phyloP scores from a whole-genome alignment of 768 basidiomycete genomes.

The Epithele typhae region DNA sequence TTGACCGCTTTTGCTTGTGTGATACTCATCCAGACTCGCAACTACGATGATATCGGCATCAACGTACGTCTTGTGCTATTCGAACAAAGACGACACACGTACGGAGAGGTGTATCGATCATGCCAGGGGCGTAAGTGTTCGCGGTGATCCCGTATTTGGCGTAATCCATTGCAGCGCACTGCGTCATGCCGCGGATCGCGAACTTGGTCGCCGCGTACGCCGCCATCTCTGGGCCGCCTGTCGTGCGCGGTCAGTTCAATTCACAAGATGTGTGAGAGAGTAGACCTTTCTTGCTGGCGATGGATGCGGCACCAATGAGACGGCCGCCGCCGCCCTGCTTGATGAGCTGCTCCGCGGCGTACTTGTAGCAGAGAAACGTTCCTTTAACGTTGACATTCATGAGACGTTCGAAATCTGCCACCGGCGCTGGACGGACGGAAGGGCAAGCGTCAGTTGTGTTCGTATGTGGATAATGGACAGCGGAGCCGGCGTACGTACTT shows the following conservation, averaged over 20 bases:
- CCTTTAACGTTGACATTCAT: slow-evolving; percentile 38
- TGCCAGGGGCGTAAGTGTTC: slow-evolving; percentile 27
- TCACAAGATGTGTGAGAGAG: not conserved
- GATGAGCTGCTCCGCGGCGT: slow-evolving; percentile 37
- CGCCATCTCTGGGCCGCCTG: not conserved
- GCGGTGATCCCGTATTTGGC: slow-evolving; percentile 23
- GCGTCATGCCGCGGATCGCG: slow-evolving; percentile 26
- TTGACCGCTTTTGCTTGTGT: slow-evolving; percentile 9
- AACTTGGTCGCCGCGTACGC: slow-evolving; percentile 28
- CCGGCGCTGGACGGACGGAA: too few relatives aligned
- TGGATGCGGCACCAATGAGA: slow-evolving; percentile 32
- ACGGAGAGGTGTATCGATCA: slow-evolving; percentile 18
- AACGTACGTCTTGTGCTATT: too few relatives aligned
- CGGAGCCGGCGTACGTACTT: too few relatives aligned
- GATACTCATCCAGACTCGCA: slow-evolving; percentile 14
- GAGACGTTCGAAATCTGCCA: slow-evolving; percentile 10
- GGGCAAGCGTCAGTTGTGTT: too few relatives aligned
- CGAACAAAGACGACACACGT: not conserved
- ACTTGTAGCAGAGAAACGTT: slow-evolving; percentile 36
- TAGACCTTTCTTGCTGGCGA: slow-evolving; percentile 19
- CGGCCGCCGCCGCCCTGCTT: slow-evolving; percentile 36
- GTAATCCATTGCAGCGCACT: slow-evolving; percentile 25
- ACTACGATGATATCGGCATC: slow-evolving; percentile 2
- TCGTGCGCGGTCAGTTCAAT: not conserved
- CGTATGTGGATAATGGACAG: too few relatives aligned